Evolutionary conservation across 306 rosid species (phyloP), one percentile per base, ranked within the genome.

Genomic region (Pyrus communis): DNA sequence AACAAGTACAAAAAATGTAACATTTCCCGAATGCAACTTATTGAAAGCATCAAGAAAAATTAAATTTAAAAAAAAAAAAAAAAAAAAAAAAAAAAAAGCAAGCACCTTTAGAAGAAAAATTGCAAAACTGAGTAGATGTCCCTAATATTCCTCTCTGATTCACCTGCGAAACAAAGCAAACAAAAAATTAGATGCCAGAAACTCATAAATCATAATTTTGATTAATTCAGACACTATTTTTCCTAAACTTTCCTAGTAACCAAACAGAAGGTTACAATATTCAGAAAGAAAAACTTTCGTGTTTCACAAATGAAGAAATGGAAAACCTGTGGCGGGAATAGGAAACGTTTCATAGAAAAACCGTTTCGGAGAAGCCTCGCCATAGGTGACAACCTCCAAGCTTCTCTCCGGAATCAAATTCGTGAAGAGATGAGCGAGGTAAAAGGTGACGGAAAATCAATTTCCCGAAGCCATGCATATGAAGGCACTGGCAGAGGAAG

Each of bases 101-200:
- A 77, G 67, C 68, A 92, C 96, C 98, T 95, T 85, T 89, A 43
- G 91, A 59, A 25, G 97, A 85, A 81, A 87, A 89, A 82, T 28
- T 81, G 66, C 86, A 83, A 60, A 79, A 17, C 80, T 84, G 96
- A 74, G 86, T 78, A 57, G 77, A 79, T 61, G 90, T 67, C 82
- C 87, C 81, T 69, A 87, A 58, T 66, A 90, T 6, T 79, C 86
- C 93, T 54, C 75, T 77, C 82, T 86, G 77, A 75, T 78, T 52
- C 21, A 85, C 85, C 98, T 94, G 91, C 43, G 79, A 38, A 75
- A 43, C 42, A 74, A 70, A 67, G 40, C 65, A 38, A 67, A n/a
- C 4, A 78, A 76, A 58, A 73, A 64, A 17, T 62, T 60, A 75
- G 40, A 81, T 31, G 52, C 62, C 54, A 45, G 45, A 85, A 69